Base-by-base conservation (phyloP, 768 basidiomycete genomes). In the Rhodotorula babjevae region DNA sequence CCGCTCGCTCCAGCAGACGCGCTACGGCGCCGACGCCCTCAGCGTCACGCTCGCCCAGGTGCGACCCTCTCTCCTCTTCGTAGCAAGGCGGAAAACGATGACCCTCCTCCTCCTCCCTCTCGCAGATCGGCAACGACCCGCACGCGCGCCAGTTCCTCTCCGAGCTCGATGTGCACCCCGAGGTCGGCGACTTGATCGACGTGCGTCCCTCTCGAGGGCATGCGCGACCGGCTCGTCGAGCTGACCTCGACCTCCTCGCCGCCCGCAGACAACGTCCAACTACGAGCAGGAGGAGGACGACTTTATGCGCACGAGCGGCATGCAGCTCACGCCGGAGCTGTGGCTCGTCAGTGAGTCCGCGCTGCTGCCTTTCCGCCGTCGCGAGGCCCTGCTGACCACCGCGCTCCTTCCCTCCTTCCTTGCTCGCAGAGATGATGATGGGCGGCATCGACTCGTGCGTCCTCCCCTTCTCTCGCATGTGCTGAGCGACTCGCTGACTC, bases 91-190 rank as follows among this genome's bases (percentile, higher is more conserved):
- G n/a, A n/a, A n/a, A n/a, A n/a, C n/a, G n/a, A n/a, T n/a, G n/a
- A n/a, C 23, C n/a, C 12, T 25, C n/a, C 14, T 44, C 15, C 11
- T n/a, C 44, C 12, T 60, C 58, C 2, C n/a, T 10, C 25, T 42
- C 7, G 25, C 44, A 47, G 61, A 65, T 65, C 61, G 74, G 63
- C 53, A 75, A 75, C 61, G 74, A 75, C 31, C 27, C 31, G 56
- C 81, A 81, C 56, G 81, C 81, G 0, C 77, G 79, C 36, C 72
- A 72, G 2, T 83, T 82, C 80, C 77, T 82, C 40, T 80, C 71
- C 33, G 58, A 60, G 40, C 19, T 67, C 21, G 65, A 67, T 40
- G 19, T 12, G 1, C 58, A 67, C 36, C 65, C 65, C 11, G 58
- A 44, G n/a, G 50, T 65, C 46, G 57, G 65, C 12, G 40, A 31